Percentiles rank a stretch among this genome's conserved stretches.
Conservation (phyloP, 129 eudicot genomes). For the Escallonia rubra region DNA sequence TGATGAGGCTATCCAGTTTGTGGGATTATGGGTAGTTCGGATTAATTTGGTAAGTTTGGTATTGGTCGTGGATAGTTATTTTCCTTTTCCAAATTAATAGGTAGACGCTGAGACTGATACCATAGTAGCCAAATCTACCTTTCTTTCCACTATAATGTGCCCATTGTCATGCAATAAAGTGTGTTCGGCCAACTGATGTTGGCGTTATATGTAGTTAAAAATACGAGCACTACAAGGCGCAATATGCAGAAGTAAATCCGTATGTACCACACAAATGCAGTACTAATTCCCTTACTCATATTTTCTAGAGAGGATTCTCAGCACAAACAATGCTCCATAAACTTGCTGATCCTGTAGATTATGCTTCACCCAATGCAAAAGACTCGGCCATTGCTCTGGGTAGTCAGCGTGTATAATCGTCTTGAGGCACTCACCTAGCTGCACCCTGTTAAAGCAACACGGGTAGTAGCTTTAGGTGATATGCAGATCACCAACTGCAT, state of each 20-base stretch:
- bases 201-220: no score
- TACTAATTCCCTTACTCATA: slow-evolving; percentile 59
- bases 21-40: no score
- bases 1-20: no score
- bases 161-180: no score
- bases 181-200: no score
- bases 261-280: background rate
- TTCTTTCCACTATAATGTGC: no score
- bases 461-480: background rate
- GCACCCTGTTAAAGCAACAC: slow-evolving; percentile 50
- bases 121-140: no score
- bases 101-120: no score
- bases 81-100: no score
- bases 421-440: slow-evolving; percentile 93
- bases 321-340: slow-evolving; percentile 81
- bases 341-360: slow-evolving; percentile 90
- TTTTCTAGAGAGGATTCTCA: slow-evolving; percentile 87
- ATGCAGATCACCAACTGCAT: background rate
- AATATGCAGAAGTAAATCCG: background rate
- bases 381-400: slow-evolving; percentile 95
- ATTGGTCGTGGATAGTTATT: no score
- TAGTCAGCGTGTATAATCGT: slow-evolving; percentile 84
- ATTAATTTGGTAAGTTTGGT: no score
- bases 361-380: slow-evolving; percentile 87
- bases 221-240: background rate